These are phyloP conservation scores for Marsdenia floribunda DNA, from an alignment of 257 asterid species.

Conservation along the genomic window DNA sequence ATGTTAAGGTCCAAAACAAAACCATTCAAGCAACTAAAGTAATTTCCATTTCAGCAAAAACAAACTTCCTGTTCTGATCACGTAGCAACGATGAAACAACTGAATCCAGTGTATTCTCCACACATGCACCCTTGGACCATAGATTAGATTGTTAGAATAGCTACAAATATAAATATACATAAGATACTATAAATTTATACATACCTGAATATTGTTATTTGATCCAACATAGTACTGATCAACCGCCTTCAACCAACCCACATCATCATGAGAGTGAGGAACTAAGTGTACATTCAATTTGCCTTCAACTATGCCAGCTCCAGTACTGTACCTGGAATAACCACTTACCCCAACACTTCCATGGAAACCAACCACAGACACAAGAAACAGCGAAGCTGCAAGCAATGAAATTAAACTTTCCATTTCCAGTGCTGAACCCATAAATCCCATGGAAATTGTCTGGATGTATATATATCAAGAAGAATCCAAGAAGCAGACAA, in stretches of 20 bases:
- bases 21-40: not conserved
- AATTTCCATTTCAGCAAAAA: constrained; percentile 79
- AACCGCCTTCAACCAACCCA: constrained; percentile 87
- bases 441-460: not conserved
- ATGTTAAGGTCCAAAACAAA: not conserved
- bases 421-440: constrained; percentile 23
- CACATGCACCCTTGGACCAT: constrained; percentile 74
- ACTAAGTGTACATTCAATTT: constrained; percentile 89
- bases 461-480: not conserved
- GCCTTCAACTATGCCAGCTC: constrained; percentile 52
- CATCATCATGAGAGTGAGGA: constrained; percentile 87
- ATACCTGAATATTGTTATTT: constrained; percentile 74
- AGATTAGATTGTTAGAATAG: constrained; percentile 9
- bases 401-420: constrained; percentile 9
- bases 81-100: constrained; percentile 57
- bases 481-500: not conserved
- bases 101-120: constrained; percentile 72
- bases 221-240: constrained; percentile 95
- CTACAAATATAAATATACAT: not conserved
- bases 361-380: constrained; percentile 22
- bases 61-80: constrained; percentile 69
- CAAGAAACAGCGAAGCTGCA: constrained; percentile 27
- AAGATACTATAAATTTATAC: not conserved
- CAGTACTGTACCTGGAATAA: constrained; percentile 46
- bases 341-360: constrained; percentile 36